phyloP scores from a whole-genome alignment of 768 basidiomycete species.

The Coprinopsis sp. region DNA sequence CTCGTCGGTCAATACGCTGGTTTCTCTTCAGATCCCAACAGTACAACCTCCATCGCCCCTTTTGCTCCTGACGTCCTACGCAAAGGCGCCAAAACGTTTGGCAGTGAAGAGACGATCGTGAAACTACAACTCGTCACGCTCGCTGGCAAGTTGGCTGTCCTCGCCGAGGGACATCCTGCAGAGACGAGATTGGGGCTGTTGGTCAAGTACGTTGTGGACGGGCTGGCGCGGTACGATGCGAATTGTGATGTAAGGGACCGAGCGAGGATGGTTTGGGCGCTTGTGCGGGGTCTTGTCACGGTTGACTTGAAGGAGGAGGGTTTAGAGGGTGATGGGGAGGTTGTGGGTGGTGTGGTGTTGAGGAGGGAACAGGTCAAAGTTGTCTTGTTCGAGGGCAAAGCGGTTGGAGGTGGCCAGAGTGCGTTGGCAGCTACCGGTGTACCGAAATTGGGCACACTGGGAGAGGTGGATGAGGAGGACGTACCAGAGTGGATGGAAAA shows the following conservation, averaged over 20 bases:
- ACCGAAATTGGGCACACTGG: constrained; percentile 1
- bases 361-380: constrained; percentile 77
- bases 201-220: constrained; percentile 65
- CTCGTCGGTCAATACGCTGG: constrained; percentile 83
- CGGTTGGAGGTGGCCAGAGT: constrained; percentile 20
- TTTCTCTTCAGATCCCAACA: constrained; percentile 15
- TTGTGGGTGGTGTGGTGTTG: constrained; percentile 63
- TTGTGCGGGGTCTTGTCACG: constrained; percentile 55
- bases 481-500: constrained; percentile 87
- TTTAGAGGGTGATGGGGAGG: constrained; percentile 26
- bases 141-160: constrained; percentile 77
- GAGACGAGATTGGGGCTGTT: constrained; percentile 49
- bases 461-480: constrained; percentile 26
- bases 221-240: constrained; percentile 79
- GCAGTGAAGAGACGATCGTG: constrained; percentile 64
- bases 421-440: constrained; percentile 22
- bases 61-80: constrained; percentile 91
- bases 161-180: constrained; percentile 41
- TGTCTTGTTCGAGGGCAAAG: constrained; percentile 77
- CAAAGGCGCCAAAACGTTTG: constrained; percentile 71
- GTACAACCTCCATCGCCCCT: constrained; percentile 54
- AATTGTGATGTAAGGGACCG: constrained; percentile 92
- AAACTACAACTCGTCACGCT: constrained; percentile 84
- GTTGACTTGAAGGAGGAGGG: background rate
- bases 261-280: constrained; percentile 68